These are phyloP conservation scores for Leptographium flavum DNA, from an alignment of 2,329 filamentous ascomycete species.

Conservation along the genomic window DNA sequence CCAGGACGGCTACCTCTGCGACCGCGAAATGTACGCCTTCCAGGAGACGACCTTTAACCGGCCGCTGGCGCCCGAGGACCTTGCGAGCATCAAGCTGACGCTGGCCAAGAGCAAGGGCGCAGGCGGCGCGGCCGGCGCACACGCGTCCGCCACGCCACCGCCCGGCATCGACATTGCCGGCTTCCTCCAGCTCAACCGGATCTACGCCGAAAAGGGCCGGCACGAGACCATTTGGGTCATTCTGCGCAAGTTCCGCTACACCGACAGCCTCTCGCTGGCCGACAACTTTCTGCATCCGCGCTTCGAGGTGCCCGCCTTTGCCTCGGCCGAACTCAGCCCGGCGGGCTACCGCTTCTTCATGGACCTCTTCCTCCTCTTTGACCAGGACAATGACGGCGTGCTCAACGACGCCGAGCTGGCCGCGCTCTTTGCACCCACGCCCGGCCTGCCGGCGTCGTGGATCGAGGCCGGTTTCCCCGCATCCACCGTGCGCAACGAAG, in stretches of 20 bases:
- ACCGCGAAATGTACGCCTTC: constrained; percentile 81
- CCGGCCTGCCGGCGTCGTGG: constrained; percentile 79
- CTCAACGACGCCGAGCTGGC: constrained; percentile 74
- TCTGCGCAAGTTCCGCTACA: constrained; percentile 86
- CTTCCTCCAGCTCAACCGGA: constrained; percentile 83
- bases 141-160: constrained; percentile 46
- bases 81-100: constrained; percentile 81
- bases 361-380: constrained; percentile 85
- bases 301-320: constrained; percentile 83
- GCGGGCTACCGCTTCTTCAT: constrained; percentile 92
- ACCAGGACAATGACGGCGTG: constrained; percentile 95
- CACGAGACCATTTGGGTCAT: constrained; percentile 99
- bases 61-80: constrained; percentile 62
- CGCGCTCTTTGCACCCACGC: constrained; percentile 83
- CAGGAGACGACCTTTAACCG: constrained; percentile 89
- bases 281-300: constrained; percentile 86
- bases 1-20: constrained; percentile 80
- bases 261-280: constrained; percentile 82
- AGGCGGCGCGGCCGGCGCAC: constrained; percentile 22
- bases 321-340: constrained; percentile 86
- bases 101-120: constrained; percentile 53
- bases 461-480: constrained; percentile 78
- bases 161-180: constrained; percentile 65
- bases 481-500: constrained; percentile 88
- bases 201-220: constrained; percentile 92